Evolutionary conservation across 164 flowering plant genomes (phyloP).

Genomic region (Echeveria elegans): DNA sequence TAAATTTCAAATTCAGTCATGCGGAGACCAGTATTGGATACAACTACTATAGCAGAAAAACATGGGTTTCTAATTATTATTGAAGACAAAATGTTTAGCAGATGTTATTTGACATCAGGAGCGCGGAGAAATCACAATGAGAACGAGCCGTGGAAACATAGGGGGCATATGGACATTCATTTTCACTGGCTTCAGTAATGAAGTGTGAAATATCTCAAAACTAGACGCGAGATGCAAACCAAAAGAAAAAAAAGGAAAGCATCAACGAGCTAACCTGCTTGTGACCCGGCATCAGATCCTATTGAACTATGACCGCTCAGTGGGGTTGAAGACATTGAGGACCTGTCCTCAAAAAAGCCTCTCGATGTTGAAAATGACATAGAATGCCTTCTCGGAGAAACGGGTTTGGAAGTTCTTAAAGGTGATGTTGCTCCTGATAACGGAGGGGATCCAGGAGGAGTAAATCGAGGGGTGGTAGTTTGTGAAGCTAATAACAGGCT

Average conservation of each 20-base stretch:
- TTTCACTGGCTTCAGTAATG: not conserved
- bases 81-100: not conserved
- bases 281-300: constrained; percentile 27
- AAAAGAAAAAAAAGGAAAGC: not conserved
- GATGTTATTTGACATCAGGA: not conserved
- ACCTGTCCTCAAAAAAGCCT: constrained; percentile 55
- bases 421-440: constrained; percentile 53
- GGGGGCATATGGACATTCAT: not conserved
- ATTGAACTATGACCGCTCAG: constrained; percentile 42
- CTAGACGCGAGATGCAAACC: not conserved
- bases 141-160: not conserved
- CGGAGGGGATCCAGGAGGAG: constrained; percentile 89
- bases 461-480: constrained; percentile 60
- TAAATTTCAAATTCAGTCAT: not conserved
- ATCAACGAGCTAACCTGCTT: constrained; percentile 36
- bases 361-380: constrained; percentile 66
- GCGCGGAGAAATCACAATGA: not conserved
- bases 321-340: constrained; percentile 40
- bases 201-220: not conserved
- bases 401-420: constrained; percentile 60
- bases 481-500: constrained; percentile 61
- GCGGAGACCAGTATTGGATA: not conserved
- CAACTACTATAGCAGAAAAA: not conserved
- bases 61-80: not conserved
- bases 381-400: constrained; percentile 68